Conservation (phyloP, 257 asterid species). For the Avicennia marina region DNA sequence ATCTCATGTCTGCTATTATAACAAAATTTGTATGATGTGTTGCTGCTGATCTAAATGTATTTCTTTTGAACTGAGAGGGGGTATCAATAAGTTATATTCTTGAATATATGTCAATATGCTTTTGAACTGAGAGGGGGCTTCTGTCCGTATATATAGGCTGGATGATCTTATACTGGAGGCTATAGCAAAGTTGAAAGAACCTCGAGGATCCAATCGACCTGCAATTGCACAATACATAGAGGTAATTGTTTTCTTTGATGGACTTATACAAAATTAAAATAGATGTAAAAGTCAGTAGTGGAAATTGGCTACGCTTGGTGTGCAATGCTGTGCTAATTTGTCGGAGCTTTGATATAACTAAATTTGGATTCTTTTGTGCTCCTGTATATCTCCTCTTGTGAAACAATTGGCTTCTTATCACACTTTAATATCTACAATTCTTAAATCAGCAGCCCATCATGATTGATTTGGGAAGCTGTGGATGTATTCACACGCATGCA, state of each 20-base stretch:
- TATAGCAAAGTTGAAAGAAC: slow-evolving; percentile 77
- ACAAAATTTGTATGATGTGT: neutral
- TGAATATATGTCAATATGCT: neutral
- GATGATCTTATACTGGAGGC: slow-evolving; percentile 83
- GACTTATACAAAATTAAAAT: no score
- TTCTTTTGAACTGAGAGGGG: slow-evolving; percentile 1
- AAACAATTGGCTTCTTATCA: no score
- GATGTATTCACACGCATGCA: no score
- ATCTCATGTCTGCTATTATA: no score
- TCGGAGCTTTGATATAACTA: neutral
- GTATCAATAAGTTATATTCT: neutral
- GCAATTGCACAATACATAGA: slow-evolving; percentile 62
- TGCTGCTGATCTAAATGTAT: neutral
- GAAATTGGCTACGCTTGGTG: no score
- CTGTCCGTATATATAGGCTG: slow-evolving; percentile 44
- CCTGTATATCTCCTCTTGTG: no score
- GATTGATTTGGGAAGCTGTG: no score
- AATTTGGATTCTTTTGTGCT: no score
- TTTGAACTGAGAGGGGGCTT: slow-evolving; percentile 16
- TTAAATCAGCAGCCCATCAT: no score
- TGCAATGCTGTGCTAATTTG: no score
- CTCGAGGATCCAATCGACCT: slow-evolving; percentile 77
- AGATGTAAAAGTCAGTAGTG: no score
- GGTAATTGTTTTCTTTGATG: slow-evolving; percentile 52
- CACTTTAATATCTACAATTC: no score